Conservation (phyloP, 345 rosid species). For the Bruguiera parviflora region DNA sequence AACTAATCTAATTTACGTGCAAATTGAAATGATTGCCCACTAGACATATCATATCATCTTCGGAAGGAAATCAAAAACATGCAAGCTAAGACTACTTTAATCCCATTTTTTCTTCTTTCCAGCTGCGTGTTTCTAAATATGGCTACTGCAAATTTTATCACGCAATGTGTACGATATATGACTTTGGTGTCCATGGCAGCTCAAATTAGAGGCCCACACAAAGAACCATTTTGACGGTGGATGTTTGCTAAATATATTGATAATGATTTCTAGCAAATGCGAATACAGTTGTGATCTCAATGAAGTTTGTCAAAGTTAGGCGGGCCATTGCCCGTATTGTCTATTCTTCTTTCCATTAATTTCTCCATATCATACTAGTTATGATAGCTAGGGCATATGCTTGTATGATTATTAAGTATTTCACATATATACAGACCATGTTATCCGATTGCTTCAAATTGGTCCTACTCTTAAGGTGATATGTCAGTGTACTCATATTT, state of each 20-base stretch:
- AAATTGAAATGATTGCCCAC: too few species aligned
- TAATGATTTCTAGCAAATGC: background rate
- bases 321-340: background rate
- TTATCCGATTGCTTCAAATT: too few species aligned
- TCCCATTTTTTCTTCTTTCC: background rate
- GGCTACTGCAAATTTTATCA: background rate
- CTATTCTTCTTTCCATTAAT: background rate
- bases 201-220: background rate
- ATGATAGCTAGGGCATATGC: too few species aligned
- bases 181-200: background rate
- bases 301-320: constrained; percentile 3
- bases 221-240: background rate
- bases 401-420: too few species aligned
- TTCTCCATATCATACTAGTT: too few species aligned
- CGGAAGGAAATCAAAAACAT: too few species aligned
- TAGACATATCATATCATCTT: too few species aligned
- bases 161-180: background rate
- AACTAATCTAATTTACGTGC: too few species aligned
- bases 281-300: background rate
- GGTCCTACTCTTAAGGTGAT: too few species aligned
- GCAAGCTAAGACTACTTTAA: too few species aligned
- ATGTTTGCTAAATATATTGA: background rate
- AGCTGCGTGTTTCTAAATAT: background rate
- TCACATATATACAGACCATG: too few species aligned
- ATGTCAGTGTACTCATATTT: too few species aligned